Conservation (phyloP, 2,329 filamentous ascomycete species). For the Cladosporium sp. region DNA sequence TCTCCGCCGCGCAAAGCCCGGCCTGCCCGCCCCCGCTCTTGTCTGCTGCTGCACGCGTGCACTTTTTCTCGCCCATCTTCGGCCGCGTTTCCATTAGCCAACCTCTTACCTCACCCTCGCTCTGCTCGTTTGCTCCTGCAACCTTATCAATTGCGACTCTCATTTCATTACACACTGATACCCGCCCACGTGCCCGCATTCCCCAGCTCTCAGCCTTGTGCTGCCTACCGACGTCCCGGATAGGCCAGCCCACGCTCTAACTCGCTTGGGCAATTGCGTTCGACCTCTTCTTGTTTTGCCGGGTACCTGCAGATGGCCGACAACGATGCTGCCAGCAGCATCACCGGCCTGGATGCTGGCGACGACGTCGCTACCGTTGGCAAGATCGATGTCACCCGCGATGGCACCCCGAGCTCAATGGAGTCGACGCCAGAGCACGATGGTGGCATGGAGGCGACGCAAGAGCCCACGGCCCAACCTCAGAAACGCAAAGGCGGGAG, state of each 20-base stretch:
- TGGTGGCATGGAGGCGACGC: constrained; percentile 41
- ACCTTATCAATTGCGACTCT: constrained; percentile 41
- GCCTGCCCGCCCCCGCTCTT: constrained; percentile 11
- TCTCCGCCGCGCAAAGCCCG: constrained; percentile 8
- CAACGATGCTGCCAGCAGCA: constrained; percentile 39
- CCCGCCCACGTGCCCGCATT: constrained; percentile 20
- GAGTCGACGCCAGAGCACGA: constrained; percentile 52
- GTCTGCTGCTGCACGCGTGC: constrained; percentile 17
- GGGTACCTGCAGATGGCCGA: constrained; percentile 54
- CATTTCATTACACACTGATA: constrained; percentile 21
- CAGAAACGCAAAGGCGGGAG: constrained; percentile 97
- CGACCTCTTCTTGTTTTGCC: constrained; percentile 22
- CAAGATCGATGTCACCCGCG: constrained; percentile 46
- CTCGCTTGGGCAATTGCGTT: constrained; percentile 32
- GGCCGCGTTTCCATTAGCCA: constrained; percentile 30
- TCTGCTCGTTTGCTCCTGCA: constrained; percentile 26
- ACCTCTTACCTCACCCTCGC: constrained; percentile 32
- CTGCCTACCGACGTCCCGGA: constrained; percentile 23
- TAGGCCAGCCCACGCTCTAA: constrained; percentile 29
- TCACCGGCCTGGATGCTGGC: constrained; percentile 34
- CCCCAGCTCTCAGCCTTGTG: constrained; percentile 31
- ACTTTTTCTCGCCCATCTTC: constrained; percentile 24
- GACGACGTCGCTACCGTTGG: constrained; percentile 47
- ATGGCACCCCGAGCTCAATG: constrained; percentile 50
- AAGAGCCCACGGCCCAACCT: constrained; percentile 46